Evolutionary conservation across 1,284 basidiomycete species (phyloP).

Genomic region (Rhodotorula glutinis): DNA sequence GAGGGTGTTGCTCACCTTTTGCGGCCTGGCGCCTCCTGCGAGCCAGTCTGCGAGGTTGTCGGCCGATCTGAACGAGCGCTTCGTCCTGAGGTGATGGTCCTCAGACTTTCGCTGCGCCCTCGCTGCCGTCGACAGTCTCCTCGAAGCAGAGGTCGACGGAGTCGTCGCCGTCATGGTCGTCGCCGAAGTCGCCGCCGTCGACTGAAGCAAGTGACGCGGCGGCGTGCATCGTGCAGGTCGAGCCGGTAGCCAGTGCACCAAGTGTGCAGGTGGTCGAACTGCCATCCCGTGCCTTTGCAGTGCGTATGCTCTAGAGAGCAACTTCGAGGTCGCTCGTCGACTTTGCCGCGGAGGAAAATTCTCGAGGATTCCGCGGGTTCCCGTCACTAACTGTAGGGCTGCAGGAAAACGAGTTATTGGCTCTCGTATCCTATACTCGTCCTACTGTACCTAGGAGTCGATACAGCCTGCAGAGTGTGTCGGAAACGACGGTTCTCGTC

Average conservation of each 20-base stretch:
- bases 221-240: not conserved
- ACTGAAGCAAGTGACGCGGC: not conserved
- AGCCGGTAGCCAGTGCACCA: constrained; percentile 1
- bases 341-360: too few species aligned
- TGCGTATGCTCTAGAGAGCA: too few species aligned
- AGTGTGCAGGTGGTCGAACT: not conserved
- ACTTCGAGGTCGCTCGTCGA: too few species aligned
- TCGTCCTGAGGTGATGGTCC: not conserved
- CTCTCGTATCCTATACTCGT: too few species aligned
- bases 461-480: too few species aligned
- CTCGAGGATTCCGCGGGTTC: too few species aligned
- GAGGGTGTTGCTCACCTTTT: not conserved
- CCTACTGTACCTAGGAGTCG: too few species aligned
- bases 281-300: not conserved
- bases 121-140: not conserved
- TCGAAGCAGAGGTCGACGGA: not conserved
- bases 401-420: too few species aligned
- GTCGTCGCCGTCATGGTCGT: not conserved
- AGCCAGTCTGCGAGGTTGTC: not conserved
- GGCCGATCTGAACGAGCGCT: not conserved
- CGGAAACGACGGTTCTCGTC: too few species aligned
- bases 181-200: not conserved
- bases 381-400: too few species aligned
- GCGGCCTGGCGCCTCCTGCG: not conserved
- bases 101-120: not conserved